phyloP scores from a whole-genome alignment of 306 rosid genomes.

The Mucuna pruriens region DNA sequence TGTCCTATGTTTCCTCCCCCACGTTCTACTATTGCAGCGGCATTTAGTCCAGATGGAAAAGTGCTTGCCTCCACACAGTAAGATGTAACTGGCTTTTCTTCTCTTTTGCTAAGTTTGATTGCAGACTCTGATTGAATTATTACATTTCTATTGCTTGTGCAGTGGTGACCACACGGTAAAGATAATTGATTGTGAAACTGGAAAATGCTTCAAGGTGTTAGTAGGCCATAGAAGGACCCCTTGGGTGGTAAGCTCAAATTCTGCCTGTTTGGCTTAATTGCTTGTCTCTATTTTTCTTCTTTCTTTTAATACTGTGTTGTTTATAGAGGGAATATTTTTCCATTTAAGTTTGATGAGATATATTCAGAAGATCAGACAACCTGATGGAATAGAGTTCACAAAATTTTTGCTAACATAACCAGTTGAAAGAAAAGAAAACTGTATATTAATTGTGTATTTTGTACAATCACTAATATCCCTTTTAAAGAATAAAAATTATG shows the following conservation, averaged over 20 bases:
- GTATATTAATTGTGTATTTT: too few relatives aligned
- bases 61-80: conserved; percentile 61
- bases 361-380: background rate
- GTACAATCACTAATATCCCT: too few relatives aligned
- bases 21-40: conserved; percentile 61
- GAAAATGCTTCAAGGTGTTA: conserved; percentile 55
- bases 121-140: conserved; percentile 23
- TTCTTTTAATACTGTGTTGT: too few relatives aligned
- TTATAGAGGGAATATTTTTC: conserved; percentile 1
- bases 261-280: conserved; percentile 29
- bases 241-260: conserved; percentile 54
- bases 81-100: conserved; percentile 30
- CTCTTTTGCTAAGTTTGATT: conserved; percentile 20
- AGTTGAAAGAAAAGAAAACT: too few relatives aligned
- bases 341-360: conserved; percentile 8
- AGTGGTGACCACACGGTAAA: conserved; percentile 62
- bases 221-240: conserved; percentile 59
- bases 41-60: conserved; percentile 58
- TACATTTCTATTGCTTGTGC: conserved; percentile 23
- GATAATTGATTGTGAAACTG: conserved; percentile 53
- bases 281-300: conserved; percentile 13
- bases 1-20: conserved; percentile 56
- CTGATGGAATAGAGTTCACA: conserved; percentile 1
- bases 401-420: too few relatives aligned
- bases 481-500: too few relatives aligned